Percentiles rank a stretch among this genome's conserved stretches.
phyloP scores from a whole-genome alignment of 1,284 basidiomycete species.

The Gymnopus androsaceus region DNA sequence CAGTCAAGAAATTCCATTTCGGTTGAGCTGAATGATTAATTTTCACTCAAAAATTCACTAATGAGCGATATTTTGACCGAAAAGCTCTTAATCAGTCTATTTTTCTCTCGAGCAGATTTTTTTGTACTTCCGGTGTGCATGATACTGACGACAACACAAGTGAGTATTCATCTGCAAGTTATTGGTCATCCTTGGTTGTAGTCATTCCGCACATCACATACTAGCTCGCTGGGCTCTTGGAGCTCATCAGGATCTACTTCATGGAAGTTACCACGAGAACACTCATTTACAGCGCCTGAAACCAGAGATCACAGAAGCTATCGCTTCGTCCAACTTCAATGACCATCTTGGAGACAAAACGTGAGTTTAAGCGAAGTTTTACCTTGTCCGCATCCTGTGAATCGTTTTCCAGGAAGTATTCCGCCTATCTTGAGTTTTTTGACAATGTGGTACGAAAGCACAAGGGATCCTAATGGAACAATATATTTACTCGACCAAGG shows the following conservation, averaged over 20 bases:
- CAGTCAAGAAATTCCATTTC: no score
- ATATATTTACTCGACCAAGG: conserved; percentile 56
- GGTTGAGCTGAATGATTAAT: no score
- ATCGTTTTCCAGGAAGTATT: conserved; percentile 50
- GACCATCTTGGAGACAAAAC: conserved; percentile 50
- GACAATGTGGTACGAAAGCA: conserved; percentile 45
- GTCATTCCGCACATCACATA: conserved; percentile 53
- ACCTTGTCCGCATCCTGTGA: conserved; percentile 19
- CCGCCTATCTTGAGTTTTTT: conserved; percentile 62
- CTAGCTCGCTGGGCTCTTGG: conserved; percentile 54
- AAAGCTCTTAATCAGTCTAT: conserved; percentile 38
- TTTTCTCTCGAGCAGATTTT: conserved; percentile 46
- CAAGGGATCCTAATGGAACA: conserved; percentile 51
- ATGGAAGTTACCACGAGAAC: conserved; percentile 41
- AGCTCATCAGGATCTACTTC: conserved; percentile 40
- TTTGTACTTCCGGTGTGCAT: no score
- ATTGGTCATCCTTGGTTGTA: conserved; percentile 22
- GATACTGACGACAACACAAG: conserved; percentile 50
- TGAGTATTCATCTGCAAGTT: conserved; percentile 24
- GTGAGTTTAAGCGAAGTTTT: conserved; percentile 31
- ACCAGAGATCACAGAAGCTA: conserved; percentile 41
- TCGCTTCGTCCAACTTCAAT: conserved; percentile 47
- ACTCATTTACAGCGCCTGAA: conserved; percentile 41
- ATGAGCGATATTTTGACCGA: no score
- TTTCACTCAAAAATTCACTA: no score